Base-by-base conservation (phyloP, 2,329 filamentous ascomycete genomes). In the Scortechinia acanthostroma region DNA sequence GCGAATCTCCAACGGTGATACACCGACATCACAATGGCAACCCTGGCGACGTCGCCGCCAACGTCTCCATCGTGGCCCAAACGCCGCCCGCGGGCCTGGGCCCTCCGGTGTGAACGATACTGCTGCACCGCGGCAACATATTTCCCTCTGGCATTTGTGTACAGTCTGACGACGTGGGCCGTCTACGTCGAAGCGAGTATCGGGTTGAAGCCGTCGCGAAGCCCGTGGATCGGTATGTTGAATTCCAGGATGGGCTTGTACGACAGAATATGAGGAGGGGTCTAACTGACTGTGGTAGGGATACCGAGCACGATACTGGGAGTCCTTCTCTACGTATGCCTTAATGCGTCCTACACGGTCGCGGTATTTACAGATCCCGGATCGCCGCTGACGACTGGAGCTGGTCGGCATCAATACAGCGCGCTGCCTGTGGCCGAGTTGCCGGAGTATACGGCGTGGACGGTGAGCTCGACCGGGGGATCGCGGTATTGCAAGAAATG, bases 401-500 rank as follows among this genome's bases (percentile, higher is more conserved):
- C 25, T 10, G 35, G 35, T 6, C 35, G 35, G 20, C 65, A 74
- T 58, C 84, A 83, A 53, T 96, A 96, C 68, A 87, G 82, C 60
- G 81, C 86, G 42, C 73, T 96, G 40, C 90, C 91, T 1, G 88
- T 86, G n/a, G 74, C 80, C 49, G 80, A 83, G 50, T 65, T 77
- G 4, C 60, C 68, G n/a, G 61, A 69, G 43, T 75, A 82, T 46
- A 85, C 86, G 5, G 86, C 86, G 28, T 86, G 95, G 57, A 97
- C 91, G 1, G 93, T 96, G 58, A 98, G 93, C 66, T 85, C 88
- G 47, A 90, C 88, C 35, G 93, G 93, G 55, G 86, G 87, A 55
- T 68, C 86, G 44, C 80, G 93, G 46, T 97, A 86, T 70, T 98
- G 93, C 75, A 97, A 97, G 69, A 98, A 98, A 68, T 98, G 93